Conservation (phyloP, 192 early-diverging fungal genomes). For the Chytriomyces confervae region DNA sequence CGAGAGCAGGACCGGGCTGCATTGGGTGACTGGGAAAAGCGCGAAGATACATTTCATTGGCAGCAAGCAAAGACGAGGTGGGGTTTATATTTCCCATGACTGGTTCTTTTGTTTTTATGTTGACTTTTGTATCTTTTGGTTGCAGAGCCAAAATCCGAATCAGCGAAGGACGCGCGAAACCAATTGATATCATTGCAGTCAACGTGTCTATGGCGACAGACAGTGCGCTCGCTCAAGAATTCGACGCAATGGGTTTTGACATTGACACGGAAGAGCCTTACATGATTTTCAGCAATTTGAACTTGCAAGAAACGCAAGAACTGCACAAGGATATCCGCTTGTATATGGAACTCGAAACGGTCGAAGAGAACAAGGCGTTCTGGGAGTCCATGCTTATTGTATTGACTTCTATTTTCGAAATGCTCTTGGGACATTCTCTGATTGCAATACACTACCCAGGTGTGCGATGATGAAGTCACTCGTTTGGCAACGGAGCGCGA, state of each 20-base stretch:
- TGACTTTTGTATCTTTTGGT: neutral
- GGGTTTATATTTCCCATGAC: neutral
- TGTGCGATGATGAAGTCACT: constrained; percentile 74
- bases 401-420: no score
- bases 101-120: neutral
- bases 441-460: no score
- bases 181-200: constrained; percentile 92
- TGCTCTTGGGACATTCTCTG: no score
- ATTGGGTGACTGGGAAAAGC: constrained; percentile 94
- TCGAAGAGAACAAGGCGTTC: constrained; percentile 76
- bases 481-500: constrained; percentile 1
- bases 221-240: constrained; percentile 64
- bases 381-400: constrained; percentile 85
- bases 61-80: constrained; percentile 82
- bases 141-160: constrained; percentile 85
- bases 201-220: constrained; percentile 84
- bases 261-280: constrained; percentile 91
- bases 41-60: constrained; percentile 93
- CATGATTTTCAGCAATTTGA: constrained; percentile 74
- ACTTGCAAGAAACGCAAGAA: constrained; percentile 72
- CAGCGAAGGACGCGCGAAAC: constrained; percentile 81
- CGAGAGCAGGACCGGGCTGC: constrained; percentile 85
- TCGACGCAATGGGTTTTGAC: constrained; percentile 77
- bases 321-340: constrained; percentile 86
- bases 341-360: constrained; percentile 84